Percentiles rank a stretch among this genome's conserved stretches.
Evolutionary conservation across 75 land plant species (phyloP).

Genomic region (Selaginella moellendorffii): DNA sequence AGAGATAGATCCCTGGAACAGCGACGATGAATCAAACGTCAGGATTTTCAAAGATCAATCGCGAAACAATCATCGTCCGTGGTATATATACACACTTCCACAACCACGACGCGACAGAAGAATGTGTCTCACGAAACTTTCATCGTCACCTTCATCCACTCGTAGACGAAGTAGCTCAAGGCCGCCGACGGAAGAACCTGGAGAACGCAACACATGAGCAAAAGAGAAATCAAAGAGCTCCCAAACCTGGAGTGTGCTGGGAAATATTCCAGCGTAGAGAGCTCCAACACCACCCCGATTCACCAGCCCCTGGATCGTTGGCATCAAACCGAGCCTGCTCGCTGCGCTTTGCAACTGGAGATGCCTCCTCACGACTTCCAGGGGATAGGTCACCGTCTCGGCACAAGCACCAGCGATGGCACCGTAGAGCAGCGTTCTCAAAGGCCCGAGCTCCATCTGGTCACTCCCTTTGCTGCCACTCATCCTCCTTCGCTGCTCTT

Average conservation of each 20-base stretch:
- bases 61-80: no score
- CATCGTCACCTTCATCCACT: constrained; percentile 56
- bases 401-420: constrained; percentile 77
- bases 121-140: no score
- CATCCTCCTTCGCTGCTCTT: constrained; percentile 22
- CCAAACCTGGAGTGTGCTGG: constrained; percentile 70
- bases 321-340: constrained; percentile 36
- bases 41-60: no score
- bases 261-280: constrained; percentile 69
- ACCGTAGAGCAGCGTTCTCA: constrained; percentile 69
- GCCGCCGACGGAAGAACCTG: constrained; percentile 83
- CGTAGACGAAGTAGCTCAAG: constrained; percentile 67
- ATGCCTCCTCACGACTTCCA: constrained; percentile 79
- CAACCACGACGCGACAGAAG: no score
- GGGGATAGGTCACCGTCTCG: constrained; percentile 80
- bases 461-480: constrained; percentile 28
- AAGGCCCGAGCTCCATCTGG: constrained; percentile 66
- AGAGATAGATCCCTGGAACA: no score
- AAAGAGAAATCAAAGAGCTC: not conserved
- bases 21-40: no score
- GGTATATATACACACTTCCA: no score
- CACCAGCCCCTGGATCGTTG: constrained; percentile 43
- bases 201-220: constrained; percentile 2
- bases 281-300: constrained; percentile 68
- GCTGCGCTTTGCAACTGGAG: constrained; percentile 63